Conservation (phyloP, 108 stramenopile species). For the Cyclotella baltica region DNA sequence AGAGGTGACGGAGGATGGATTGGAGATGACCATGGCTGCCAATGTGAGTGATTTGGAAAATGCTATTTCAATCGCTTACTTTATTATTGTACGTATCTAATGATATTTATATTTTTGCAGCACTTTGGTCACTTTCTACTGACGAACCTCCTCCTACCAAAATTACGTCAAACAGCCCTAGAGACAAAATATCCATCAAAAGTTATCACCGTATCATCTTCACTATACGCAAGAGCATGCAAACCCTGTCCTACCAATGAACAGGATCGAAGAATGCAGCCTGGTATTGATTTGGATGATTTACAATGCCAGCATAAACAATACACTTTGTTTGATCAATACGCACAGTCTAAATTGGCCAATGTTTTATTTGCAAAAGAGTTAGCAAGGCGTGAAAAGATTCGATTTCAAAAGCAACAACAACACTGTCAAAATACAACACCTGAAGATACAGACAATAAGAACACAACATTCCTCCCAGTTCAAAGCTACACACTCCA, state of each 20-base stretch:
- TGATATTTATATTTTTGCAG: constrained; percentile 5
- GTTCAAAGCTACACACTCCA: constrained; percentile 70
- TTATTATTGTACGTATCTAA: background rate
- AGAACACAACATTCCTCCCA: constrained; percentile 11
- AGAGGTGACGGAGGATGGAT: constrained; percentile 62
- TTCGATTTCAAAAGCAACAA: background rate
- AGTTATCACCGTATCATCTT: constrained; percentile 49
- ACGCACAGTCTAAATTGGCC: constrained; percentile 87
- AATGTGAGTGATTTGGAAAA: constrained; percentile 52
- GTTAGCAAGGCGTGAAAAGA: constrained; percentile 56
- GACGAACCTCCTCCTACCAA: constrained; percentile 67
- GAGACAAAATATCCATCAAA: constrained; percentile 33
- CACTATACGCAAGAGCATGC: constrained; percentile 24
- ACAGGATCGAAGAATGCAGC: constrained; percentile 50
- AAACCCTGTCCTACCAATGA: background rate
- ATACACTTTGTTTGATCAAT: constrained; percentile 88
- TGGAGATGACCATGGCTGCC: constrained; percentile 85
- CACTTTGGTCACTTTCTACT: constrained; percentile 89
- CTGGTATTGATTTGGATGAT: constrained; percentile 77
- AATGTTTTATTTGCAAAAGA: constrained; percentile 86
- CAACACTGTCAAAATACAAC: background rate
- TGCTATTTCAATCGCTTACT: background rate
- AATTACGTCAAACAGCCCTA: constrained; percentile 42
- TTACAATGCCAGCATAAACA: constrained; percentile 59
- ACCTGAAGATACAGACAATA: background rate